These are phyloP conservation scores for Kernera saxatilis DNA, from an alignment of 345 rosid genomes.

Conservation along the genomic window DNA sequence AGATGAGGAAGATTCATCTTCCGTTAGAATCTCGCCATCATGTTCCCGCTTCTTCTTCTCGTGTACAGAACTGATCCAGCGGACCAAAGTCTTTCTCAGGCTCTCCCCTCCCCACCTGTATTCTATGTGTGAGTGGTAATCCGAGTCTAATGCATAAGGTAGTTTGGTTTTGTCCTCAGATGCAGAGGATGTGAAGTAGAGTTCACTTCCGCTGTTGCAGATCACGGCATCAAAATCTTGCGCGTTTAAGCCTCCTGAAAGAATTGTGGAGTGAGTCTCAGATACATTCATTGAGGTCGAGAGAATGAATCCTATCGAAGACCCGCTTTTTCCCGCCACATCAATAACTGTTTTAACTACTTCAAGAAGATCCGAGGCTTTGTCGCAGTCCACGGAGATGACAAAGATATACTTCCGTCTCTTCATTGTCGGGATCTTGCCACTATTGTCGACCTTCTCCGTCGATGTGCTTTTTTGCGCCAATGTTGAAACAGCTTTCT, in stretches of 20 bases:
- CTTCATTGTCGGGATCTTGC: slow-evolving; percentile 38
- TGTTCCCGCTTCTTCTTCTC: slow-evolving; percentile 36
- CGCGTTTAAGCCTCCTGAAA: slow-evolving; percentile 43
- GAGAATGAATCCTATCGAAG: slow-evolving; percentile 47
- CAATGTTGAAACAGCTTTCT: slow-evolving; percentile 31
- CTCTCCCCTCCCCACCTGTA: slow-evolving; percentile 79
- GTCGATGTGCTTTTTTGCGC: slow-evolving; percentile 31
- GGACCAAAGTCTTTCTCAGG: slow-evolving; percentile 57
- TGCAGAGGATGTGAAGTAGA: slow-evolving; percentile 48
- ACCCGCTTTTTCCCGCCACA: slow-evolving; percentile 29
- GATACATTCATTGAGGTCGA: slow-evolving; percentile 51
- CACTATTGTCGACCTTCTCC: slow-evolving; percentile 29
- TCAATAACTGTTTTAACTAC: slow-evolving; percentile 36
- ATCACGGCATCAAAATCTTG: slow-evolving; percentile 61
- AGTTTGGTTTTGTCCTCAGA: slow-evolving; percentile 35
- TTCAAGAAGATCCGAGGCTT: slow-evolving; percentile 29
- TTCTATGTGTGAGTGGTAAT: slow-evolving; percentile 65
- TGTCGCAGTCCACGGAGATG: slow-evolving; percentile 50
- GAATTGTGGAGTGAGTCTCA: slow-evolving; percentile 43
- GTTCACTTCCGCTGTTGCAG: slow-evolving; percentile 63
- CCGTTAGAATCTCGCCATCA: slow-evolving; percentile 35
- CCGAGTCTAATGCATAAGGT: slow-evolving; percentile 48
- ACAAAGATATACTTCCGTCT: slow-evolving; percentile 47
- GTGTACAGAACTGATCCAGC: slow-evolving; percentile 53
- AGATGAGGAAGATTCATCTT: slow-evolving; percentile 51